Evolutionary conservation across 1,284 basidiomycete species (phyloP), one percentile per base, ranked within the genome.

Genomic region (Coniferiporia sulphurascens): DNA sequence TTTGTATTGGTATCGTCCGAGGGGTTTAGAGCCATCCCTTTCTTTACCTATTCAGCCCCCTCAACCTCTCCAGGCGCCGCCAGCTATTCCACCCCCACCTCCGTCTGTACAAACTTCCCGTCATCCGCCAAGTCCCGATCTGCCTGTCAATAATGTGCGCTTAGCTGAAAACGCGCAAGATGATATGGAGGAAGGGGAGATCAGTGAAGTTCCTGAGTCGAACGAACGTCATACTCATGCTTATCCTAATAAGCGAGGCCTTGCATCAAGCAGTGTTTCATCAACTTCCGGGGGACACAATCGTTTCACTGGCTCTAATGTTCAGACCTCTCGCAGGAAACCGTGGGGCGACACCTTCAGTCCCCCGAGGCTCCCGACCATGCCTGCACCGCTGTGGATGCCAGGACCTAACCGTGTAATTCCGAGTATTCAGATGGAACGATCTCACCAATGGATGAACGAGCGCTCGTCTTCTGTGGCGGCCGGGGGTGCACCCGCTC

Each of bases 161-260:
- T 1, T 27, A 1, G 12, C 52, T 2, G 13, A 48, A 12, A 48
- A 36, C 8, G 27, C 13, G 8, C 17, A 4, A 21, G 51, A 58
- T 4, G 57, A 53, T 8, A 53, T 53, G 51, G 51, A 53, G 41
- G 57, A 58, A 53, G 57, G 57, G 12, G 43, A 58, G 21, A 48
- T 58, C 46, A 17, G 35, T n/a, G 56, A 58, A 19, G 21, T 22
- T 50, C 17, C 9, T 9, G 49, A 51, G 19, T 4, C 4, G 15
- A 3, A n/a, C 17, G 44, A 21, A n/a, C 12, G 17, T 46, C 8
- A 9, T 19, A 4, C 15, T 41, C 38, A 46, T 9, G 3, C 19
- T 9, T n/a, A n/a, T 21, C 19, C 44, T 8, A 46, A 12, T 19
- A n/a, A n/a, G 17, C 17, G 15, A 1, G 17, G 13, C 19, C 44